Conservation (phyloP, 2,329 filamentous ascomycete genomes). For the Allantophomopsis cytisporea region DNA sequence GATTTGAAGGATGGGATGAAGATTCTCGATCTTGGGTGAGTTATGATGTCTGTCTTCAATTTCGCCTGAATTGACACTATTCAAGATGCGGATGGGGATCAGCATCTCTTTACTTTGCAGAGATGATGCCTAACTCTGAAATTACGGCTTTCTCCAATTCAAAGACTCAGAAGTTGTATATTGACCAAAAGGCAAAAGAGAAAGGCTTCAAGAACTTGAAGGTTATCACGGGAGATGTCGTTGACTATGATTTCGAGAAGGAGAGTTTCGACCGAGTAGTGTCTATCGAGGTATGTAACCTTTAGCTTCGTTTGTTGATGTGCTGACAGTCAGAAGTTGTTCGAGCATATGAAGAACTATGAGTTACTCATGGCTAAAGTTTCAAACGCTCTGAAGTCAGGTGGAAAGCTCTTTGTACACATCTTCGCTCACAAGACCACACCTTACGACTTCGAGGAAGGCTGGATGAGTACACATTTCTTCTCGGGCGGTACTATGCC, state of each 20-base stretch:
- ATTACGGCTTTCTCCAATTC: constrained; percentile 61
- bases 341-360: constrained; percentile 71
- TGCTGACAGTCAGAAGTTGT: constrained; percentile 31
- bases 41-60: constrained; percentile 3
- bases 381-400: constrained; percentile 39
- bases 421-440: constrained; percentile 51
- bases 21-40: constrained; percentile 16
- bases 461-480: constrained; percentile 65
- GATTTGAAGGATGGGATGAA: constrained; percentile 22
- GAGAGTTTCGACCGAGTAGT: constrained; percentile 49
- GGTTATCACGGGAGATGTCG: constrained; percentile 54
- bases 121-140: constrained; percentile 43
- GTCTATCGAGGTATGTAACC: constrained; percentile 37
- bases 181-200: constrained; percentile 40
- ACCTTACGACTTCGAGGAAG: constrained; percentile 57
- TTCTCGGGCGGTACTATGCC: constrained; percentile 65
- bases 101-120: constrained; percentile 49
- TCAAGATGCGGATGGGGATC: constrained; percentile 57
- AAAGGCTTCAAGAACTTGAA: constrained; percentile 45
- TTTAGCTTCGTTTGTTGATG: no score
- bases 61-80: background rate
- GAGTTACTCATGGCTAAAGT: constrained; percentile 52
- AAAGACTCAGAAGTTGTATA: constrained; percentile 52
- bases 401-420: constrained; percentile 57
- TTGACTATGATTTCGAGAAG: constrained; percentile 48